These are phyloP conservation scores for Mucor saturninus DNA, from an alignment of 371 early-diverging fungal genomes.

Conservation along the genomic window DNA sequence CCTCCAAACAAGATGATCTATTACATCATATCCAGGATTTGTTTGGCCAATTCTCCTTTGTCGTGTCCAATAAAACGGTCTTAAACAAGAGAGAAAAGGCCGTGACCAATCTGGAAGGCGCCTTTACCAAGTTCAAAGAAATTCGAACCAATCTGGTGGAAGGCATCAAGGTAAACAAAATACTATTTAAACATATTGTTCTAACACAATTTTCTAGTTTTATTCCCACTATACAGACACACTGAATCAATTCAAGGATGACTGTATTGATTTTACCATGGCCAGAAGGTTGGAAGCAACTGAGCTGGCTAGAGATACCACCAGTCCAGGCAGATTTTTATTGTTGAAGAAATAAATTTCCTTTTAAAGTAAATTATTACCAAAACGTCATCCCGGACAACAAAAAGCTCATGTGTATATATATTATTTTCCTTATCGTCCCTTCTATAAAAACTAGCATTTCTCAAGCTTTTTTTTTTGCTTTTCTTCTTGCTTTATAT, in stretches of 20 bases:
- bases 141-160: constrained; percentile 70
- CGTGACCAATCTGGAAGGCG: constrained; percentile 69
- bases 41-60: constrained; percentile 55
- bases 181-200: neutral
- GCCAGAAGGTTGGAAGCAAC: constrained; percentile 74
- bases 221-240: constrained; percentile 72
- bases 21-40: constrained; percentile 62
- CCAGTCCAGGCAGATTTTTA: constrained; percentile 12
- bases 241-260: constrained; percentile 60
- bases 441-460: neutral
- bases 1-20: constrained; percentile 57
- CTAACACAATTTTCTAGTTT: constrained; percentile 50
- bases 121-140: constrained; percentile 68
- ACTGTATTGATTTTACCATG: constrained; percentile 71
- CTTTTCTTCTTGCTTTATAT: neutral
- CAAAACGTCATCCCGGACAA: neutral
- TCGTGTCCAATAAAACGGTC: constrained; percentile 49
- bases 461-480: neutral
- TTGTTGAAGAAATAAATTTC: constrained; percentile 19
- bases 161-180: constrained; percentile 57
- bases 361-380: constrained; percentile 10
- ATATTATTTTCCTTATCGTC: neutral
- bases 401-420: neutral
- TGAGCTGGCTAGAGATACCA: constrained; percentile 53
- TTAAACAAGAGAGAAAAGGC: constrained; percentile 67